These are phyloP conservation scores for Cutaneotrichosporon sp. DNA, from an alignment of 1,284 basidiomycete species.

Conservation along the genomic window DNA sequence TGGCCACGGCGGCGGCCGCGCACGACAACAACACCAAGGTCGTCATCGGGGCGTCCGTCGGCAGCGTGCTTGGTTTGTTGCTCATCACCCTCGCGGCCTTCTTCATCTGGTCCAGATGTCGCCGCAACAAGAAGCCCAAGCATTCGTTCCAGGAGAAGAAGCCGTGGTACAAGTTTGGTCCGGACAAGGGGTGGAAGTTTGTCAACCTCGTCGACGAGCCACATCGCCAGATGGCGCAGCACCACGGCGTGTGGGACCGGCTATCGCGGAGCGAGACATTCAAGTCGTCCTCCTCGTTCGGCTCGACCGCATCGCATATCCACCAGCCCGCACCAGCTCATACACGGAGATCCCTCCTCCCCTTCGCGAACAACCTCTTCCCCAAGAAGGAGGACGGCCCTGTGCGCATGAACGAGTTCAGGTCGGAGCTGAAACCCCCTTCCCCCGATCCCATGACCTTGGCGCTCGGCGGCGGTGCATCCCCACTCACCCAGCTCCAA, in stretches of 20 bases:
- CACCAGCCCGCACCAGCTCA: not conserved
- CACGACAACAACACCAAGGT: not conserved
- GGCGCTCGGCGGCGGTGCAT: conserved; percentile 9
- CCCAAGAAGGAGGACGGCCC: conserved; percentile 2
- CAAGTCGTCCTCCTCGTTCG: conserved; percentile 10
- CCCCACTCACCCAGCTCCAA: conserved; percentile 13
- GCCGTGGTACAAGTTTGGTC: conserved; percentile 9
- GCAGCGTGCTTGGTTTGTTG: conserved; percentile 6
- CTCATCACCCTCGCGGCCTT: conserved; percentile 7
- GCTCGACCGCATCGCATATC: not conserved
- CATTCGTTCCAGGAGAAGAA: conserved; percentile 4
- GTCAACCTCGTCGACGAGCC: conserved; percentile 5
- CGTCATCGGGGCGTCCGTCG: conserved; percentile 11
- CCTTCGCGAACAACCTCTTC: conserved; percentile 9
- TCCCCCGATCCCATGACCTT: conserved; percentile 13
- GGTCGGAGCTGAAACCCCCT: not conserved
- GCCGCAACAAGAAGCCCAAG: not conserved
- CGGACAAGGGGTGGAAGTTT: conserved; percentile 13
- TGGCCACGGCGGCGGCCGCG: not conserved
- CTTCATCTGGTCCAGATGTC: conserved; percentile 10
- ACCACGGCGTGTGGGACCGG: not conserved
- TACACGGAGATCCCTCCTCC: conserved; percentile 9
- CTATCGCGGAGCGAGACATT: conserved; percentile 1
- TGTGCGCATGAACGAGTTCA: not conserved
- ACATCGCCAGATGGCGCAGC: not conserved